Percentiles rank a stretch among this genome's conserved stretches.
Conservation (phyloP, 2,329 filamentous ascomycete species). For the Fonsecaea pugnacius region DNA sequence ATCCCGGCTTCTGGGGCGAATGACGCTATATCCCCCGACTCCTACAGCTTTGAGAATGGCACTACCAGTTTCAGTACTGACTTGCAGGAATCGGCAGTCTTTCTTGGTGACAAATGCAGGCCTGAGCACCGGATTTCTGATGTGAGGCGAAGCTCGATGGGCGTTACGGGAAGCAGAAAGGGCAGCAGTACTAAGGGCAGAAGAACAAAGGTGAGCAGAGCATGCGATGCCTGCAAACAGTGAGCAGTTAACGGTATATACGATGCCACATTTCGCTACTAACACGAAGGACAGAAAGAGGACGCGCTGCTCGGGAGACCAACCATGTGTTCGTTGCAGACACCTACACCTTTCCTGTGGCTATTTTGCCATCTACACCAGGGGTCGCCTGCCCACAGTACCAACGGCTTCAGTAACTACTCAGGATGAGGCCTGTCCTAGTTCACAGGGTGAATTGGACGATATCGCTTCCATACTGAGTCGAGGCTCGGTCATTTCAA, state of each 20-base stretch:
- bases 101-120: neutral
- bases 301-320: constrained; percentile 3
- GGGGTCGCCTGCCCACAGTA: neutral
- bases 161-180: neutral
- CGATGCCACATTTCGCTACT: neutral
- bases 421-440: neutral
- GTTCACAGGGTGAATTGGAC: neutral
- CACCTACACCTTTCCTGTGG: neutral
- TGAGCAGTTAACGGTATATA: neutral
- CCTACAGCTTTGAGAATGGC: neutral
- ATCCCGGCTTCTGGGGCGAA: neutral
- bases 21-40: neutral
- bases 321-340: constrained; percentile 6
- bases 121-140: neutral
- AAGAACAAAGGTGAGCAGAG: constrained; percentile 5
- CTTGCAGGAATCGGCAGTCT: neutral
- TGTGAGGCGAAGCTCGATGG: neutral
- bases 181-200: neutral
- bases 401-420: neutral
- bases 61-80: neutral
- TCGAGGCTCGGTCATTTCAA: neutral
- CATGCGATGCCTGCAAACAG: constrained; percentile 10
- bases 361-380: constrained; percentile 1
- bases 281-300: neutral
- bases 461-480: neutral